Base-by-base conservation (phyloP, 169 alveolate genomes). In the Babesia sp. region DNA sequence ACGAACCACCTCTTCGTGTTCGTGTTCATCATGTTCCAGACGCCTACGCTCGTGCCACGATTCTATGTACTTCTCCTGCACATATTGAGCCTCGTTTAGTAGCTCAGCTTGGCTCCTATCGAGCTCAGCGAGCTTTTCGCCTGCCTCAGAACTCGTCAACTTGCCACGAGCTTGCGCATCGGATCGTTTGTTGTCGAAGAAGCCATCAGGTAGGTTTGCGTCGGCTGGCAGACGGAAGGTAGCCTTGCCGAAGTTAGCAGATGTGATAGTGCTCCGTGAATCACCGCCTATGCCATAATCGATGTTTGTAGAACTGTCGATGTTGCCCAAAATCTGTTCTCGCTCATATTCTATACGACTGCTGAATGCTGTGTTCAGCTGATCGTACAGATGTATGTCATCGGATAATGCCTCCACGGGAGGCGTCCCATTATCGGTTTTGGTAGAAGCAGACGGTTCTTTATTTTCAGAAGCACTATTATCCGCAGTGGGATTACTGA, bases 111-210 rank as follows among this genome's bases (percentile, higher is more conserved):
- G 51, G 68, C 42, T 72, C 18, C 51, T 54, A 7, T 58, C 59
- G 14, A 81, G 70, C 59, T 61, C 81, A 18, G 48, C n/a, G 12
- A 81, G 68, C 69, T 71, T 81, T 37, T 71, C 74, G 18, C 48
- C 41, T 16, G 81, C 84, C 71, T 81, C 89, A 8, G 56, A 42
- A 22, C 61, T 41, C 0, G 82, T 53, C 44, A 72, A 12, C 59
- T 81, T 71, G 39, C 89, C 89, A 11, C 89, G 70, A 18, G 59
- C 85, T 85, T 81, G 71, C 26, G 85, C 84, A 44, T 81, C 89
- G 9, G 72, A 57, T 36, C 67, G 66, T 51, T 54, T 64, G 67
- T 81, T 66, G 72, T 81, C 89, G 70, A 81, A 81, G 69, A 81
- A 81, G 59, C 89, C 89, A 9, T 61, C 81, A 8, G 89, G 89